Base-by-base conservation (phyloP, 768 basidiomycete species). In the Lentinula edodes region DNA sequence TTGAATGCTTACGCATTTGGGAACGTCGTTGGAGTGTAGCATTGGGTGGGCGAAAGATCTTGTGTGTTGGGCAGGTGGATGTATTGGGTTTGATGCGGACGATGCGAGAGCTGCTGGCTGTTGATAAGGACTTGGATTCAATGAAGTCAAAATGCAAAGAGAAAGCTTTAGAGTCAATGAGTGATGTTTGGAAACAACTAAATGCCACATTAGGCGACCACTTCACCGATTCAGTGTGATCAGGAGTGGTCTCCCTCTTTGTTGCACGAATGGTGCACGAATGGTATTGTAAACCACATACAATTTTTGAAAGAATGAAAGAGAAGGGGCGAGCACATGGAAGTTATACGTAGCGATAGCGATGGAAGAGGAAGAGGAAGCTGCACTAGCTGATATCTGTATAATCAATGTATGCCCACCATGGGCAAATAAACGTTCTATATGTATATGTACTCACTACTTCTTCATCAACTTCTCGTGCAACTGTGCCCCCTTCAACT, bases 401-500 rank as follows among this genome's bases (percentile, higher is more conserved):
- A 28, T 28, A 28, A 28, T 28, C 4, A 5, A 41, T 41, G 5
- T 9, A 15, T 41, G 15, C 15, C 15, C 39, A n/a, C 13, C 15
- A 45, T 45, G 16, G 15, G 5, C 23, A 23, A 23, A 48, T 23
- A 20, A 48, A 23, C 46, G 23, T 48, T 23, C 46, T 20, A 20
- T 20, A 48, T 18, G 32, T 20, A 20, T 20, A 28, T 18, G 32
- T 39, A 39, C 38, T 9, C 51, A 56, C 41, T 56, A 86, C 70
- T 81, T 87, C 69, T 82, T 84, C 77, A 89, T 65, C 66, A 93
- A 73, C 71, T 91, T 90, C 76, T 93, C 92, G 64, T 89, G 89
- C 68, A 93, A 70, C 74, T 92, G 88, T 1, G 90, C 91, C 18
- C 89, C 88, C 74, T 91, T 92, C 69, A 93, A 70, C 73, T 89